phyloP scores from a whole-genome alignment of 306 rosid genomes.

The Pterocarpus santalinus region DNA sequence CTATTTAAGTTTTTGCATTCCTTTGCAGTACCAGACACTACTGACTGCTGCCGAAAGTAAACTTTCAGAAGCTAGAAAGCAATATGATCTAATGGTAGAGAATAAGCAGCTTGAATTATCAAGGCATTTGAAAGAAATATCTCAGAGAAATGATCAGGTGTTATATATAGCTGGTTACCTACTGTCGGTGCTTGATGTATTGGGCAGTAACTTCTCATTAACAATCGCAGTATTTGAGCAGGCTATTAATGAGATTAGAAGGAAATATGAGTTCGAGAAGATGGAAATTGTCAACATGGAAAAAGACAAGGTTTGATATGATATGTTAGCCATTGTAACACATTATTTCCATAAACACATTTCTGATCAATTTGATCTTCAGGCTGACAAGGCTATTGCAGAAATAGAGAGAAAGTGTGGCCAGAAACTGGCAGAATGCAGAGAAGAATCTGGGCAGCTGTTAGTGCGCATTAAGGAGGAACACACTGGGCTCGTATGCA shows the following conservation, averaged over 20 bases:
- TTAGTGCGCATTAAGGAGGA: constrained; percentile 75
- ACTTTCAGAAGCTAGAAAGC: constrained; percentile 77
- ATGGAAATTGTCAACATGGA: constrained; percentile 76
- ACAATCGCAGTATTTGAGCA: constrained; percentile 52
- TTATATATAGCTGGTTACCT: constrained; percentile 44
- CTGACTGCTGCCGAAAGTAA: constrained; percentile 74
- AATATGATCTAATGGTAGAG: constrained; percentile 84
- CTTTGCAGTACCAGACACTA: constrained; percentile 68
- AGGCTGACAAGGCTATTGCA: constrained; percentile 72
- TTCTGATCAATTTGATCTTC: constrained; percentile 60
- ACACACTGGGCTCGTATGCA: constrained; percentile 72
- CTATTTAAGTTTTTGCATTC: constrained; percentile 33
- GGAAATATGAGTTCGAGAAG: constrained; percentile 89
- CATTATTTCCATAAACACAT: constrained; percentile 35
- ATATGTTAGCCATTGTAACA: constrained; percentile 43
- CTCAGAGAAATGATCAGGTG: constrained; percentile 96
- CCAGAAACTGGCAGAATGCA: constrained; percentile 67
- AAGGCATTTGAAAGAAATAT: constrained; percentile 91
- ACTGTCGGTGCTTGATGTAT: constrained; percentile 28
- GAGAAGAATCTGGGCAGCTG: constrained; percentile 77
- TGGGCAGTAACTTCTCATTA: constrained; percentile 45
- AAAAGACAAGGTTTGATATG: constrained; percentile 81
- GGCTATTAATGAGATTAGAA: constrained; percentile 93
- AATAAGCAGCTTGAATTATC: constrained; percentile 80
- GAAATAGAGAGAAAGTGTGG: constrained; percentile 67